Base-by-base conservation (phyloP, 2,329 filamentous ascomycete species). In the Plectosphaerella cucumerina region DNA sequence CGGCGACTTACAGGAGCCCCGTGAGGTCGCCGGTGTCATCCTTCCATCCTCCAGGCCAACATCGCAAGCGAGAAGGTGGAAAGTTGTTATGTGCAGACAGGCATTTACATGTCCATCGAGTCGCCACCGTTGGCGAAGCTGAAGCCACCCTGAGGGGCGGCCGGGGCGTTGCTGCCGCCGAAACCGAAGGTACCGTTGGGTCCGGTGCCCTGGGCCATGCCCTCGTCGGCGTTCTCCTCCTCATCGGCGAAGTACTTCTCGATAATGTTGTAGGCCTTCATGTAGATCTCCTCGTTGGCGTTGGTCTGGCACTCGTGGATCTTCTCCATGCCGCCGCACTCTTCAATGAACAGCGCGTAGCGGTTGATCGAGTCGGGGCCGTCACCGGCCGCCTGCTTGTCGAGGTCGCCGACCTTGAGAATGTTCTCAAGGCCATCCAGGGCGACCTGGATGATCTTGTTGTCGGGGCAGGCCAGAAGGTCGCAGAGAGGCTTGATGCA, bases 251-350 rank as follows among this genome's bases (percentile, higher is more conserved):
- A 99, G 82, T 99, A 99, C 79, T 97, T 97, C 81, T 99, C 94
- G 60, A 99, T 99, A 73, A 99, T 99, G 82, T 96, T 97, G 82
- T 97, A 99, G 0, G 94, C 94, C 85, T 99, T 99, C 93, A 99
- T 97, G 81, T 99, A 99, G 62, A 99, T 99, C 75, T 99, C 94
- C 76, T 99, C 94, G 75, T 99, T 99, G 77, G 93, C 93, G 65
- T 99, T 99, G 78, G 95, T 97, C 80, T 99, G 94, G 83, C 94
- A 97, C 63, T 97, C 93, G 75, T 99, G 94, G 62, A 99, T 97
- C 86, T 97, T 97, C 79, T 97, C 94, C 94, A 99, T 99, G 59
- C 94, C 94, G 65, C 91, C 90, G 60, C 92, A 96, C 74, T 99
- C 94, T 75, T 99, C 94, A 60, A 99, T 99, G 74, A 96, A 97